phyloP scores from a whole-genome alignment of 2,329 filamentous ascomycete species.

The Alternaria gansuensis region DNA sequence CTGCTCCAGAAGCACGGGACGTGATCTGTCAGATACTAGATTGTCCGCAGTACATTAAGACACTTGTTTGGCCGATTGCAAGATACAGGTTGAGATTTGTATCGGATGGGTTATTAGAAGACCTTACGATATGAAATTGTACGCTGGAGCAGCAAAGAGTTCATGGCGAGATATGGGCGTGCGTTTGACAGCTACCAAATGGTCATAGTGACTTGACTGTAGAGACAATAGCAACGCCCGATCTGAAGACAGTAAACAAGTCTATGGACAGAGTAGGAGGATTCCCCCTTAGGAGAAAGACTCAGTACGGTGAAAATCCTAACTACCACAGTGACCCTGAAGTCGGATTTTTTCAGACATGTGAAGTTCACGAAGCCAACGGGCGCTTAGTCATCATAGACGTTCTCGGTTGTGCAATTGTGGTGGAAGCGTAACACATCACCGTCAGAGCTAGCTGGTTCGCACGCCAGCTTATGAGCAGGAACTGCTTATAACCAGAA shows the following conservation, averaged over 20 bases:
- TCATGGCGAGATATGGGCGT: neutral
- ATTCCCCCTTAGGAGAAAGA: no score
- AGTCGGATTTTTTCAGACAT: neutral
- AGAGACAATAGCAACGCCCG: neutral
- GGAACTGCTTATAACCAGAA: neutral
- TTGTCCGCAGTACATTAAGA: neutral
- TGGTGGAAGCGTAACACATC: neutral
- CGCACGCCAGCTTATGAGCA: neutral
- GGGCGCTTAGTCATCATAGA: neutral
- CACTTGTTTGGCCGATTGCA: neutral
- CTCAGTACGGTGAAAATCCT: no score
- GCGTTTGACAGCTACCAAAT: neutral
- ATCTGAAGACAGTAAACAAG: neutral
- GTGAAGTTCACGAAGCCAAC: neutral
- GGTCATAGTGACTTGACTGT: neutral
- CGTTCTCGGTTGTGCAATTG: neutral
- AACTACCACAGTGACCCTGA: neutral
- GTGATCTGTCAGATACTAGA: neutral
- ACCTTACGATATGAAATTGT: neutral
- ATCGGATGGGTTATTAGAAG: neutral
- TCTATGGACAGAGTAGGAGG: neutral
- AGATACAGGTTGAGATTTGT: neutral
- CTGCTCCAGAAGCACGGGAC: conserved; percentile 1
- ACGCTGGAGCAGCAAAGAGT: neutral
- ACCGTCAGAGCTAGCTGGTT: neutral